Percentiles rank a stretch among this genome's conserved stretches.
Evolutionary conservation across 2,329 filamentous ascomycete species (phyloP).

Genomic region (Exserohilum turcica): DNA sequence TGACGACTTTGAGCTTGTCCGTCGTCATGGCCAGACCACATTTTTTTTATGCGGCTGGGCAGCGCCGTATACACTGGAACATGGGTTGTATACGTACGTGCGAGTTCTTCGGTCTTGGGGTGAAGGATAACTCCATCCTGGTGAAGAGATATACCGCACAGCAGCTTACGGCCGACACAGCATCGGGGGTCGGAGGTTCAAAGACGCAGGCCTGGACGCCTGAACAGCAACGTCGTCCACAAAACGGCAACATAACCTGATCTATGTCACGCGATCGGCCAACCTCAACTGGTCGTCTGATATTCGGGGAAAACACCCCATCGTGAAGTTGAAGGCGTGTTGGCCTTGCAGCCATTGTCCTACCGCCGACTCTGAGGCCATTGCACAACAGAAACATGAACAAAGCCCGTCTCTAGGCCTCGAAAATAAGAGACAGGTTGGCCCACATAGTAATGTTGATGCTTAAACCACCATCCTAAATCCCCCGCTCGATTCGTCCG

Average conservation of each 20-base stretch:
- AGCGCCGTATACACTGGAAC: background rate
- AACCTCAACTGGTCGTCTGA: background rate
- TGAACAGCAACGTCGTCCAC: background rate
- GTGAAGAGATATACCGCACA: background rate
- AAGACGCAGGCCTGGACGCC: background rate
- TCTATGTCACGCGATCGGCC: slow-evolving; percentile 8
- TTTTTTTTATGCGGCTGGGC: background rate
- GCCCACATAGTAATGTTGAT: background rate
- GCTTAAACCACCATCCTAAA: background rate
- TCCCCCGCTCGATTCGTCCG: background rate
- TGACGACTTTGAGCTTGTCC: too few species aligned
- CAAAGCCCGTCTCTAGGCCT: background rate
- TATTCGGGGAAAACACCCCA: background rate
- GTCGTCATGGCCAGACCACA: background rate
- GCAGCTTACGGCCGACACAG: background rate
- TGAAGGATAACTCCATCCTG: too few species aligned
- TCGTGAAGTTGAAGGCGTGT: background rate
- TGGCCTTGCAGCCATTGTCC: slow-evolving; percentile 3
- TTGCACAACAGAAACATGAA: background rate
- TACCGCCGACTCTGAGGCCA: background rate
- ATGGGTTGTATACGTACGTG: background rate
- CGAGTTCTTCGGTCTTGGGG: background rate
- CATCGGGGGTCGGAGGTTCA: slow-evolving; percentile 3
- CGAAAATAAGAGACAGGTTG: background rate
- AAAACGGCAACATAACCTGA: background rate